Evolutionary conservation across 441 rosid genomes (phyloP).

Genomic region (Capsella rubella): DNA sequence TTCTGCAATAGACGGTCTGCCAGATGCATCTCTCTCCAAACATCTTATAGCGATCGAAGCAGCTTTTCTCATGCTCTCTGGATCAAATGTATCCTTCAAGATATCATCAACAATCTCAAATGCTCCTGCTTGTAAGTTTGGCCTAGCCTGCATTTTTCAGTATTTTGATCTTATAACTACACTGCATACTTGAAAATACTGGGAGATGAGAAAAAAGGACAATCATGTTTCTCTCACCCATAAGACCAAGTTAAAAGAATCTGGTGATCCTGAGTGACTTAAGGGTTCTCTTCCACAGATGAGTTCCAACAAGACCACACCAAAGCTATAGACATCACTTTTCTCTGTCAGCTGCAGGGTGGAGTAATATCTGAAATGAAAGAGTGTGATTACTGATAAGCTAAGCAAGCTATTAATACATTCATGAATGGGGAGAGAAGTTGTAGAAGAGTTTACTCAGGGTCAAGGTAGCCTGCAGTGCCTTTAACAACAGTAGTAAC

Average conservation of each 20-base stretch:
- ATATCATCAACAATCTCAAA: slow-evolving; percentile 83
- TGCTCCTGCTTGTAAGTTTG: slow-evolving; percentile 88
- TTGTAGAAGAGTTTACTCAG: slow-evolving; percentile 63
- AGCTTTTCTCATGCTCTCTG: slow-evolving; percentile 76
- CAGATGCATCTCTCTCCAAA: slow-evolving; percentile 85
- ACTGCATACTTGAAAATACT: slow-evolving; percentile 2
- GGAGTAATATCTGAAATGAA: slow-evolving; percentile 71
- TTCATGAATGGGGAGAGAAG: background rate
- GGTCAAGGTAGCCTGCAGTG: slow-evolving; percentile 97
- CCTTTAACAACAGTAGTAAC: slow-evolving; percentile 94
- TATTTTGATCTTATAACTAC: slow-evolving; percentile 7
- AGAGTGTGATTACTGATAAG: slow-evolving; percentile 17
- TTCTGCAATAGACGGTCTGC: slow-evolving; percentile 70
- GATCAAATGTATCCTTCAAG: slow-evolving; percentile 68
- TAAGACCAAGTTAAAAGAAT: slow-evolving; percentile 92
- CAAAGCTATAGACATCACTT: slow-evolving; percentile 93
- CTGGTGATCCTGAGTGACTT: slow-evolving; percentile 80
- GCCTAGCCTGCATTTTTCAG: slow-evolving; percentile 75
- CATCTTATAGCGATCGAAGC: slow-evolving; percentile 67
- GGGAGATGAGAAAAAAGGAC: slow-evolving; percentile 23
- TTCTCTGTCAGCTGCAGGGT: slow-evolving; percentile 92
- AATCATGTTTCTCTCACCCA: slow-evolving; percentile 46
- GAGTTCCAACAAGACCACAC: slow-evolving; percentile 92
- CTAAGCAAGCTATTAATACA: background rate
- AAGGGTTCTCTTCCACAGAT: slow-evolving; percentile 93